A percentile compares a stretch with the other conserved stretches of the same genome.
Conservation (phyloP, 441 rosid species). For the Brassica balearica region DNA sequence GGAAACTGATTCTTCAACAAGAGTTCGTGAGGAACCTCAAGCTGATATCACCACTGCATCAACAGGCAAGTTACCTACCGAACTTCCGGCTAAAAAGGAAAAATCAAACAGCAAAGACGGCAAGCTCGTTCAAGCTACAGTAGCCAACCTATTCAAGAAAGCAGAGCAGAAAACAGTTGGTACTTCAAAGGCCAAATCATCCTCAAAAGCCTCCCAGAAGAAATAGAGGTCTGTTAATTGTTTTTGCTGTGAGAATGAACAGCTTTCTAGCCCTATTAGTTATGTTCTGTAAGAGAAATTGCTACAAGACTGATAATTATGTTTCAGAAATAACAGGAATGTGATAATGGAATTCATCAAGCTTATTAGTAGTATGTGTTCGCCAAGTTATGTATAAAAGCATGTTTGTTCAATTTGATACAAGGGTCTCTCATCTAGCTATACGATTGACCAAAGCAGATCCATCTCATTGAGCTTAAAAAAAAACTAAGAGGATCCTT, state of each 20-base stretch:
- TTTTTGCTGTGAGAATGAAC: constrained; percentile 1
- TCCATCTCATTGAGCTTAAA: constrained; percentile 15
- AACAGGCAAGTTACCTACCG: constrained; percentile 40
- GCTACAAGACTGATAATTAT: background rate
- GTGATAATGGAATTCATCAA: constrained; percentile 7
- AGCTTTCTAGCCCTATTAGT: background rate
- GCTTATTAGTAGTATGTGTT: constrained; percentile 14
- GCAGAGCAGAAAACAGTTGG: constrained; percentile 58
- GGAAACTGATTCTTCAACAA: constrained; percentile 34
- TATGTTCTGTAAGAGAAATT: constrained; percentile 17
- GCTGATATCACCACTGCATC: constrained; percentile 40
- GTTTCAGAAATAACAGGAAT: background rate
- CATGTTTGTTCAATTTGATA: constrained; percentile 19
- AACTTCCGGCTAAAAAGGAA: constrained; percentile 47
- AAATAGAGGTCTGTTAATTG: background rate
- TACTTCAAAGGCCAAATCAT: constrained; percentile 35
- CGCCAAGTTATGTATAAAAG: constrained; percentile 9
- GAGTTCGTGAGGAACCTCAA: constrained; percentile 35
- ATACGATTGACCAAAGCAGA: background rate
- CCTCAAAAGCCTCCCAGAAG: constrained; percentile 11
- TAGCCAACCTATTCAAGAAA: constrained; percentile 80
- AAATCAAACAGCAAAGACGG: constrained; percentile 43
- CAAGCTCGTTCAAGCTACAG: constrained; percentile 82
- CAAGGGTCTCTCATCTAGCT: constrained; percentile 32
- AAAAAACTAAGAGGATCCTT: constrained; percentile 27